Evolutionary conservation across 805 yeast species (phyloP).

Genomic region (Candida manassasensis): DNA sequence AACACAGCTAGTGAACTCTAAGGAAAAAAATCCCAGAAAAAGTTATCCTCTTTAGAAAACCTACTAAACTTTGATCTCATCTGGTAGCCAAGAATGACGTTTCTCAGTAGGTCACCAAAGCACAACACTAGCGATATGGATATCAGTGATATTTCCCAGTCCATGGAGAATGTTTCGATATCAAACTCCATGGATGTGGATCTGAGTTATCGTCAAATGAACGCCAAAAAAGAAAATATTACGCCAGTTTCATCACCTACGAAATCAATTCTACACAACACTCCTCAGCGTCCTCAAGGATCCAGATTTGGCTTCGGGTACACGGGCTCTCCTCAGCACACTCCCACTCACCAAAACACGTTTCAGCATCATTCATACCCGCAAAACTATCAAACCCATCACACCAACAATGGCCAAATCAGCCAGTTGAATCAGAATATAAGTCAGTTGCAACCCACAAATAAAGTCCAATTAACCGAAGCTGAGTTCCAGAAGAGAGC

Average conservation of each 20-base stretch:
- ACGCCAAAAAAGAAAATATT: constrained; percentile 32
- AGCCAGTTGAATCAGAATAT: constrained; percentile 22
- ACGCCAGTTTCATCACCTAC: constrained; percentile 33
- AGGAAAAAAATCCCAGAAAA: too few relatives aligned
- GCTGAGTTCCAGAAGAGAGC: constrained; percentile 55
- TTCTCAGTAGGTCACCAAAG: constrained; percentile 17
- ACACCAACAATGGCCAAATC: constrained; percentile 9
- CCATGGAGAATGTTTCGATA: constrained; percentile 40
- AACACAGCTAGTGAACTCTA: neutral
- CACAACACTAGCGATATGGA: constrained; percentile 11
- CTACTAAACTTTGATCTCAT: too few relatives aligned
- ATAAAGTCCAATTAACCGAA: constrained; percentile 15
- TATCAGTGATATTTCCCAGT: constrained; percentile 36
- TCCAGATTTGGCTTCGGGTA: constrained; percentile 9
- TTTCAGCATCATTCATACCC: constrained; percentile 13
- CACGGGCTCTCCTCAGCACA: constrained; percentile 2
- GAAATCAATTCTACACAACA: constrained; percentile 31
- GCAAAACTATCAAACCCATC: constrained; percentile 2
- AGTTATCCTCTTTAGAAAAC: too few relatives aligned
- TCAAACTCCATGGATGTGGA: constrained; percentile 37
- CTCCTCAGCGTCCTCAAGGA: constrained; percentile 15
- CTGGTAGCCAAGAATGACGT: constrained; percentile 9
- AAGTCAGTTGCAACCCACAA: constrained; percentile 28
- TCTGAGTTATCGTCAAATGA: constrained; percentile 19
- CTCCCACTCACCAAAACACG: constrained; percentile 2